Evolutionary conservation across 2,329 filamentous ascomycete species (phyloP).

Genomic region (Botrytis tulipae): DNA sequence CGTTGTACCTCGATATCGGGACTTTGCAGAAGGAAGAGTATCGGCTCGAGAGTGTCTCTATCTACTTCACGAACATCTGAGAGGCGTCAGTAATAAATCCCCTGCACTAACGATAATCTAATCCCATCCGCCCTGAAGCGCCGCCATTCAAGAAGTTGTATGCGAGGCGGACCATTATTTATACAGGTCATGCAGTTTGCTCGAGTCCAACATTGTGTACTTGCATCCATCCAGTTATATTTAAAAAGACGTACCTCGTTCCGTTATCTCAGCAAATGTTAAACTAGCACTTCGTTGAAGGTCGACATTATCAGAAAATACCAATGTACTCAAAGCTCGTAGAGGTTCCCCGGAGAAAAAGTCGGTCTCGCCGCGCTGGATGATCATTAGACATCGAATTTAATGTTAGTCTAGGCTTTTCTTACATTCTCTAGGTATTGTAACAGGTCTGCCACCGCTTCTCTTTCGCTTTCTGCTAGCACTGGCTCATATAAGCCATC

Average conservation of each 20-base stretch:
- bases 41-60: constrained; percentile 90
- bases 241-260: constrained; percentile 68
- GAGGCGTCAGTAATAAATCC: constrained; percentile 25
- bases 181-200: not conserved
- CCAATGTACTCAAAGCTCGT: constrained; percentile 87
- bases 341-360: constrained; percentile 97
- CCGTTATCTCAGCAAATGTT: constrained; percentile 98
- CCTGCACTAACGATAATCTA: not conserved
- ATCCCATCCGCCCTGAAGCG: not conserved
- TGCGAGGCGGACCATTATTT: not conserved
- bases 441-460: constrained; percentile 92
- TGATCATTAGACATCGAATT: constrained; percentile 27
- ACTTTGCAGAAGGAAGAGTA: constrained; percentile 91
- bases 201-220: not conserved
- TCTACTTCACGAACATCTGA: constrained; percentile 95
- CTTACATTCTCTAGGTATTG: constrained; percentile 93
- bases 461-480: constrained; percentile 91
- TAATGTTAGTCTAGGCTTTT: not conserved
- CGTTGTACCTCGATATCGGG: constrained; percentile 95
- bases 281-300: constrained; percentile 94
- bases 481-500: constrained; percentile 83
- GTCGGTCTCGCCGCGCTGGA: constrained; percentile 83
- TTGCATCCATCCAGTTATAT: not conserved
- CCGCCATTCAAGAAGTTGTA: not conserved
- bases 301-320: constrained; percentile 98